These are phyloP conservation scores for Pythium utonaiense DNA, from an alignment of 352 stramenopile genomes.

Conservation along the genomic window DNA sequence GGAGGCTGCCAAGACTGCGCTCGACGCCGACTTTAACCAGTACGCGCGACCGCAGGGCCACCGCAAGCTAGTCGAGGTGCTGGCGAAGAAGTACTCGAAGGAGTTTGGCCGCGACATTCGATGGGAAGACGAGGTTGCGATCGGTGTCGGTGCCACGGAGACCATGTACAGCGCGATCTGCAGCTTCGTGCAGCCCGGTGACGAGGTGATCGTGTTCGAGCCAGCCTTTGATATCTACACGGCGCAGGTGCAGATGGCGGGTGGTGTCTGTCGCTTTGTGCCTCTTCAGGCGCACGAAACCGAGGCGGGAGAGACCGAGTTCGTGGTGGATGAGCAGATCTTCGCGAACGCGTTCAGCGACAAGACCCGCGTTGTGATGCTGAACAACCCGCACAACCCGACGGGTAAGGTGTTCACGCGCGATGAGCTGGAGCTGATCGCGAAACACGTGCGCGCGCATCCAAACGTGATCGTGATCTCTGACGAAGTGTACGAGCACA, in stretches of 20 bases:
- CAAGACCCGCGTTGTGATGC: conserved; percentile 92
- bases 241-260: conserved; percentile 82
- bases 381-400: conserved; percentile 99
- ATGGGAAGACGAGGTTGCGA: conserved; percentile 89
- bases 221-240: conserved; percentile 98
- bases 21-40: conserved; percentile 93
- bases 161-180: conserved; percentile 93
- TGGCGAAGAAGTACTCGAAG: conserved; percentile 90
- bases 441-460: conserved; percentile 78
- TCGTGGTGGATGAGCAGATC: conserved; percentile 83
- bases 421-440: conserved; percentile 92
- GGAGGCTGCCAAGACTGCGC: conserved; percentile 89
- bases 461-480: conserved; percentile 93
- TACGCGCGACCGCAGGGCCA: conserved; percentile 92
- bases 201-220: conserved; percentile 97
- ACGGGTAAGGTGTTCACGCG: conserved; percentile 97
- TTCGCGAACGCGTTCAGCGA: conserved; percentile 87
- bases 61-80: conserved; percentile 68
- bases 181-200: conserved; percentile 89
- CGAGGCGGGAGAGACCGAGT: conserved; percentile 43
- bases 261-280: conserved; percentile 77
- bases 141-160: conserved; percentile 94
- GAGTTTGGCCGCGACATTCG: conserved; percentile 85
- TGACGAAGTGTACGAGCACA: conserved; percentile 99
- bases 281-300: conserved; percentile 59